Percentiles rank a stretch among this genome's conserved stretches.
These are phyloP conservation scores for Penicillium sp. DNA, from an alignment of 2,329 filamentous ascomycete species.

Conservation along the genomic window DNA sequence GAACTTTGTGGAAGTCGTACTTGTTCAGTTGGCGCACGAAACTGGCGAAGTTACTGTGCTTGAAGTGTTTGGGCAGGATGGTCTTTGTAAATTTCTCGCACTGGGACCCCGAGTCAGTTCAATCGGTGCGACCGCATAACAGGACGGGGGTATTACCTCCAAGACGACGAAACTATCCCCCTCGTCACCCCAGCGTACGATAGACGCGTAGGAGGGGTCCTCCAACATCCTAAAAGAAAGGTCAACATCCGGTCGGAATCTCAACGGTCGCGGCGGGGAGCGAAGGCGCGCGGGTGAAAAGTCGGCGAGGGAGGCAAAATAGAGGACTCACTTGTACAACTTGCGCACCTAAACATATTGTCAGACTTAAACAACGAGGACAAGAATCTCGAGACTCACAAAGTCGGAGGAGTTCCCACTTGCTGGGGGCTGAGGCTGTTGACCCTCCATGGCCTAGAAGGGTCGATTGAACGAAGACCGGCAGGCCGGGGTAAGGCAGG, in stretches of 20 bases:
- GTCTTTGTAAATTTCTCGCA: constrained; percentile 98
- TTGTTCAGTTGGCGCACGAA: constrained; percentile 96
- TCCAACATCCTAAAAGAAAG: constrained; percentile 78
- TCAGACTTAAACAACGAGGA: constrained; percentile 23
- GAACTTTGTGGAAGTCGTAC: constrained; percentile 98
- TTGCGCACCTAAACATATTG: constrained; percentile 77
- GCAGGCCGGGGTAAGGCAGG: constrained; percentile 4
- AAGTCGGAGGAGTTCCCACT: constrained; percentile 90
- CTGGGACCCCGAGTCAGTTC: constrained; percentile 53
- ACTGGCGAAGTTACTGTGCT: constrained; percentile 97
- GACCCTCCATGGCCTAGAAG: constrained; percentile 46
- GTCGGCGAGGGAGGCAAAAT: constrained; percentile 10
- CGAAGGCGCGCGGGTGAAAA: constrained; percentile 8
- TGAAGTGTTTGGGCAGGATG: constrained; percentile 97
- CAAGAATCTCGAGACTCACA: constrained; percentile 62
- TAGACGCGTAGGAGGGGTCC: constrained; percentile 87
- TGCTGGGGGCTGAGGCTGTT: constrained; percentile 6
- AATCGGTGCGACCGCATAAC: constrained; percentile 20
- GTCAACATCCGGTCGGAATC: constrained; percentile 15
- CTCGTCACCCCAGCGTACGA: constrained; percentile 93
- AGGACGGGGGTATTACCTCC: constrained; percentile 65
- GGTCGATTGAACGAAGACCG: constrained; percentile 6
- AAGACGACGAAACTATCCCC: constrained; percentile 96
- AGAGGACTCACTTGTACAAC: constrained; percentile 81
- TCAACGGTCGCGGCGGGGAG: constrained; percentile 14